Conservation (phyloP, 805 yeast species). For the Yarrowia bubula region DNA sequence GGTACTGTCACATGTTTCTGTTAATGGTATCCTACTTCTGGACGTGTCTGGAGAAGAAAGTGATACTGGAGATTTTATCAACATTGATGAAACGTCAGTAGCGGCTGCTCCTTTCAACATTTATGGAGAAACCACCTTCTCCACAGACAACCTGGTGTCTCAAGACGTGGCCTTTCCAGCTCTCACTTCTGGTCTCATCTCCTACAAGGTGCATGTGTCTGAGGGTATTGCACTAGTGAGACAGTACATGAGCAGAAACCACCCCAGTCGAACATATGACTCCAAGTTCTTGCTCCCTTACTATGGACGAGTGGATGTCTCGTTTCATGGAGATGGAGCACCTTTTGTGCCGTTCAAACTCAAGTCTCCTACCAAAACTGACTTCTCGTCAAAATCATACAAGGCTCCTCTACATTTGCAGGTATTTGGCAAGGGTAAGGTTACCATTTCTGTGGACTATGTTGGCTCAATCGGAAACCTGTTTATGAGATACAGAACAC, state of each 20-base stretch:
- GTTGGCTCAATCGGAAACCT: conserved; percentile 59
- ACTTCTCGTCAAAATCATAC: background rate
- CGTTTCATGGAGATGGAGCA: conserved; percentile 48
- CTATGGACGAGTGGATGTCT: conserved; percentile 70
- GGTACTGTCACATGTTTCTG: background rate
- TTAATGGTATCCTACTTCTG: background rate
- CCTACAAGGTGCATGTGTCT: background rate
- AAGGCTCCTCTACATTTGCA: conserved; percentile 34
- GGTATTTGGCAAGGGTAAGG: conserved; percentile 32
- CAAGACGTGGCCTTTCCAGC: conserved; percentile 14
- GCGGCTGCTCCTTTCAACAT: conserved; percentile 12
- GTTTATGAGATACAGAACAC: conserved; percentile 70
- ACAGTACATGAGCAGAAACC: conserved; percentile 8
- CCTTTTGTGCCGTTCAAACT: conserved; percentile 7
- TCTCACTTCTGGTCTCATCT: conserved; percentile 2
- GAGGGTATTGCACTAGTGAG: background rate
- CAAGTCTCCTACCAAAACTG: conserved; percentile 24
- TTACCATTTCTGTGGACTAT: conserved; percentile 48
- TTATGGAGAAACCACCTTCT: background rate
- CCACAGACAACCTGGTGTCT: background rate
- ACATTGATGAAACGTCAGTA: background rate
- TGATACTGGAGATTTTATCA: background rate
- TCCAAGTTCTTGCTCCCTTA: conserved; percentile 67
- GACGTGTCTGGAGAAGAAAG: background rate
- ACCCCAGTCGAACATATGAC: conserved; percentile 55